Evolutionary conservation across 1,139 yeast species (phyloP), one percentile per base, ranked within the genome.

Genomic region (Yamadazyma taylorii): DNA sequence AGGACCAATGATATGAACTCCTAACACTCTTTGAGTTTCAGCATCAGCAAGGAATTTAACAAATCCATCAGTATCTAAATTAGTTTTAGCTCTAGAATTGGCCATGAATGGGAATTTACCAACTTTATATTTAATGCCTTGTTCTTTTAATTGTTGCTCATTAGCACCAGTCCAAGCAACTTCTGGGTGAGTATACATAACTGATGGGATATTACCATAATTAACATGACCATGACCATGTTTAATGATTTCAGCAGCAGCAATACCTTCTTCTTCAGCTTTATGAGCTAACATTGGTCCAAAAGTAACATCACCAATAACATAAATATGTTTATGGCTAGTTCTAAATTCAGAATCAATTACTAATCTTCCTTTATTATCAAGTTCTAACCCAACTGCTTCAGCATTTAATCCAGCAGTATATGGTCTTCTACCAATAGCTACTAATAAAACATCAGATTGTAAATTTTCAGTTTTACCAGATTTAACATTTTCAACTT

Each of bases 251-350:
- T 94, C 99, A 47, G 79, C 97, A 47, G 96, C 98, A 42, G 98
- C 99, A 56, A 94, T 84, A 68, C 97, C 99, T 76, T 94, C 99
- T 67, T 94, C 99, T 75, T 94, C 99, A 46, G 99, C 99, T 78
- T 94, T 94, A 79, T 94, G 99, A 47, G 99, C 99, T 71, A 94
- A 80, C 99, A 94, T 94, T 55, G 96, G 94, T 55, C 98, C 98
- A 55, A 87, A 92, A 33, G 98, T 94, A 43, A 84, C 97, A 62
- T 94, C 99, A 65, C 99, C 99, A 66, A 92, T 88, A 55, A 89
- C 95, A 67, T 96, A 87, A 60, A 94, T 90, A 70, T 94, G 95
- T 44, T 89, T 85, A 68, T 75, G 80, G 69, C 86, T 90, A 53
- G 98, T 86, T 70, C 87, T 85, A 79, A 79, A 92, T 73, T 92